These are phyloP conservation scores for Beverwykella pulmonaria DNA, from an alignment of 495 filamentous ascomycete species.

Conservation along the genomic window DNA sequence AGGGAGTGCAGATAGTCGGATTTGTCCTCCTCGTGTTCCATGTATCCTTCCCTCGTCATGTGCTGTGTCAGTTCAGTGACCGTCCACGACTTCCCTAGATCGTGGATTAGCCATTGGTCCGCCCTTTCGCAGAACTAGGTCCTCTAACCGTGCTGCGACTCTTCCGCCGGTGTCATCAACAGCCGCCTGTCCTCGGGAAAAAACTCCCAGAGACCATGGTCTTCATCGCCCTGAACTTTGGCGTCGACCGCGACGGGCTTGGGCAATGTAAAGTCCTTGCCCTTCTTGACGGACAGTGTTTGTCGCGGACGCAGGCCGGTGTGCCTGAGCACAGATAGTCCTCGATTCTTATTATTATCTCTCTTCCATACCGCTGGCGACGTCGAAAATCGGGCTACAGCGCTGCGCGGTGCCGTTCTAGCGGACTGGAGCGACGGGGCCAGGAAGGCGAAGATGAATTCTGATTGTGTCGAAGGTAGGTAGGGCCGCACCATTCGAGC, in stretches of 20 bases:
- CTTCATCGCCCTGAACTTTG: slow-evolving; percentile 60
- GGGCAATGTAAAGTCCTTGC: slow-evolving; percentile 58
- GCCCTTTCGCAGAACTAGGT: background rate
- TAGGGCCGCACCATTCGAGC: slow-evolving; percentile 7
- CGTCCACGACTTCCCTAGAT: slow-evolving; percentile 74
- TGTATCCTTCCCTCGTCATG: slow-evolving; percentile 47
- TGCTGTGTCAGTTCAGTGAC: slow-evolving; percentile 69
- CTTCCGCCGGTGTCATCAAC: slow-evolving; percentile 68
- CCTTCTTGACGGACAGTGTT: slow-evolving; percentile 66
- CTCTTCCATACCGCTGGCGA: slow-evolving; percentile 36
- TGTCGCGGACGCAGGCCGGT: slow-evolving; percentile 67
- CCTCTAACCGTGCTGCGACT: slow-evolving; percentile 62
- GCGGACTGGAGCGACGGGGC: slow-evolving; percentile 18
- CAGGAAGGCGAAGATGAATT: slow-evolving; percentile 29
- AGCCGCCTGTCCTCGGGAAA: slow-evolving; percentile 66
- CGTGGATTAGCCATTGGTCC: slow-evolving; percentile 4
- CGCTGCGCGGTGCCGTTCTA: background rate
- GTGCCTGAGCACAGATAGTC: slow-evolving; percentile 75
- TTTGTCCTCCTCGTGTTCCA: slow-evolving; percentile 65
- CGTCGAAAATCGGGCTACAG: slow-evolving; percentile 45
- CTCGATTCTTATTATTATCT: slow-evolving; percentile 71
- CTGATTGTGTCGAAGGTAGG: slow-evolving; percentile 4
- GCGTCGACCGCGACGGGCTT: slow-evolving; percentile 63
- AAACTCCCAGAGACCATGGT: slow-evolving; percentile 95
- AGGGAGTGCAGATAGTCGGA: slow-evolving; percentile 92